Evolutionary conservation across 23 red algal genomes (phyloP).

Genomic region (Gracilaria vermiculophylla): DNA sequence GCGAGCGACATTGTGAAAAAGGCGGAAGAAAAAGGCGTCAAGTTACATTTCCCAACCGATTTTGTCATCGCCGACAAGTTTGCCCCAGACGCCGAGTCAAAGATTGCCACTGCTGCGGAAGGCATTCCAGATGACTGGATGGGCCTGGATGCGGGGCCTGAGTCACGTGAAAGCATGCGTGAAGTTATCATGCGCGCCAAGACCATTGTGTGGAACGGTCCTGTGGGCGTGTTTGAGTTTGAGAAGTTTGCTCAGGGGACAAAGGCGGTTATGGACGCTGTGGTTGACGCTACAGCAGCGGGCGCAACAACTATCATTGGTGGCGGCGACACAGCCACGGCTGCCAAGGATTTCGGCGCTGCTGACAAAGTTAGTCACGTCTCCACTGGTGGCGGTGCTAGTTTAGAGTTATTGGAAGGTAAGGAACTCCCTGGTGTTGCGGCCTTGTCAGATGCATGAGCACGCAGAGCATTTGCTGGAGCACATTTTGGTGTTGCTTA

Average conservation of each 20-base stretch:
- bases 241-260: conserved; percentile 77
- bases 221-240: conserved; percentile 96
- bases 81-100: conserved; percentile 53
- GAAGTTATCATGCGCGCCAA: conserved; percentile 66
- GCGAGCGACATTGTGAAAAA: conserved; percentile 77
- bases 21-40: conserved; percentile 77
- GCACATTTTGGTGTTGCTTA: background rate
- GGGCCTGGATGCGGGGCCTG: conserved; percentile 91
- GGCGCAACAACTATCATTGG: conserved; percentile 85
- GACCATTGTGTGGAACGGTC: conserved; percentile 97
- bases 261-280: conserved; percentile 78
- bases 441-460: conserved; percentile 63
- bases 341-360: conserved; percentile 82
- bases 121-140: conserved; percentile 89
- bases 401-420: conserved; percentile 91
- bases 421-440: conserved; percentile 91
- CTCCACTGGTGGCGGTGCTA: conserved; percentile 88
- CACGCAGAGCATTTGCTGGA: background rate
- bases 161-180: conserved; percentile 50
- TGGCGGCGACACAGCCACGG: conserved; percentile 93
- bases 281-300: conserved; percentile 64
- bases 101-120: conserved; percentile 43
- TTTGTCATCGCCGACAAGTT: conserved; percentile 91
- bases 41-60: conserved; percentile 94
- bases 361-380: conserved; percentile 86